Evolutionary conservation across 805 yeast species (phyloP).

Genomic region (Saturnispora zaruensis): DNA sequence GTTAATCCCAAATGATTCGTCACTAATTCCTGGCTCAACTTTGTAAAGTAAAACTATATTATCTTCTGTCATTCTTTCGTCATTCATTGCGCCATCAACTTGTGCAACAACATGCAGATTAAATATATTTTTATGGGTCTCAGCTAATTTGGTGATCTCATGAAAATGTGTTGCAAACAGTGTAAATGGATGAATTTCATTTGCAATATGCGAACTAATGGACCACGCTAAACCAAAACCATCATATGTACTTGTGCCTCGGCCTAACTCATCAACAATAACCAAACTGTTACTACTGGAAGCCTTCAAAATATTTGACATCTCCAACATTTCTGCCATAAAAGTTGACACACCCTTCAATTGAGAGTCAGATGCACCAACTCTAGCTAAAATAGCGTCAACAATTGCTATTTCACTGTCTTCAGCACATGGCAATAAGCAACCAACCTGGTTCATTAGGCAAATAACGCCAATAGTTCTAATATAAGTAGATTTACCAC

Average conservation of each 20-base stretch:
- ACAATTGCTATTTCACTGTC: slow-evolving; percentile 75
- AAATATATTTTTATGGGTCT: slow-evolving; percentile 51
- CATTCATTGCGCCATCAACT: slow-evolving; percentile 40
- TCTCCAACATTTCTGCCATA: slow-evolving; percentile 94
- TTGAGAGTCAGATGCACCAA: slow-evolving; percentile 99
- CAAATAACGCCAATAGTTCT: slow-evolving; percentile 85
- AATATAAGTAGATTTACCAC: slow-evolving; percentile 91
- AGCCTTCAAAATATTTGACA: slow-evolving; percentile 74
- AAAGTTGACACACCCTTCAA: slow-evolving; percentile 94
- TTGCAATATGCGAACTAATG: slow-evolving; percentile 76
- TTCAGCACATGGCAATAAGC: slow-evolving; percentile 69
- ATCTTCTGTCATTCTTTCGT: slow-evolving; percentile 31
- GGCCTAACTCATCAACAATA: slow-evolving; percentile 89
- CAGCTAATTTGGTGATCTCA: slow-evolving; percentile 77
- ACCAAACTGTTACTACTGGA: slow-evolving; percentile 75
- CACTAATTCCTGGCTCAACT: slow-evolving; percentile 94
- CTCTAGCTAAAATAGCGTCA: slow-evolving; percentile 89
- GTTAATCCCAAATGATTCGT: slow-evolving; percentile 94
- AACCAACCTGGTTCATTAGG: slow-evolving; percentile 81
- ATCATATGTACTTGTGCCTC: slow-evolving; percentile 92
- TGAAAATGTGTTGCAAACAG: slow-evolving; percentile 97
- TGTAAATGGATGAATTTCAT: slow-evolving; percentile 64
- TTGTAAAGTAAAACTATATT: slow-evolving; percentile 85
- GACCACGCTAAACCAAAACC: slow-evolving; percentile 99
- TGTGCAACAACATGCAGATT: slow-evolving; percentile 94